Evolutionary conservation across 345 rosid genomes (phyloP), one percentile per base, ranked within the genome.

Genomic region (Syzygium grande): DNA sequence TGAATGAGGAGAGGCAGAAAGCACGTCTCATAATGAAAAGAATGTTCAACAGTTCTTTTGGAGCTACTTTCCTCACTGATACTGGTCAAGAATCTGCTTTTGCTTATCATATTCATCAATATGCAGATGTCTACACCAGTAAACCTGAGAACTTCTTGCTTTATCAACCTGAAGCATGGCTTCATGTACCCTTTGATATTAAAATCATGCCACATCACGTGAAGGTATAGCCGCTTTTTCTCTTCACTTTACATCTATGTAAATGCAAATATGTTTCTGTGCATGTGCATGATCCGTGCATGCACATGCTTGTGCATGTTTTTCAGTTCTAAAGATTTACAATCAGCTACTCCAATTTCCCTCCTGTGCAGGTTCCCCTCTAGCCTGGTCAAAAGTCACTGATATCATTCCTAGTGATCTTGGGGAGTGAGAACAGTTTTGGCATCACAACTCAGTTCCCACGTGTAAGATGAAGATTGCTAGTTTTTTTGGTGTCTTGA

Each of bases 121-220:
- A 96, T 85, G 99, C 99, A 86, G 99, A 97, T 86, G 97, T 93
- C 73, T 97, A 96, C 91, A 95, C 99, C 86, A 95, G 99, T 86
- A 96, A 95, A 89, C 98, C 98, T 8, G 99, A 97, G 92, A 97
- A 97, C 91, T 97, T 97, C 88, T 87, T 96, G 93, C 91, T 89
- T 56, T 92, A 95, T 89, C 91, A 92, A 59, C 95, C 98, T 1
- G 99, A 96, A 89, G 97, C 99, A n/a, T 97, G 99, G 99, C 96
- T 95, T 90, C 98, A 96, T 88, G 97, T 87, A 73, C 98, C 99
- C 55, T 95, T 85, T 84, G 97, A 97, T 91, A 91, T 97, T 92
- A 96, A 97, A 92, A 95, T 96, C 91, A 95, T 97, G 99, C 99
- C 99, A 85, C 99, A 97, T 93, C 99, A 97, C 89, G 90, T 96